phyloP scores from a whole-genome alignment of 163 green algal species.

The Scenedesmus sp. region DNA sequence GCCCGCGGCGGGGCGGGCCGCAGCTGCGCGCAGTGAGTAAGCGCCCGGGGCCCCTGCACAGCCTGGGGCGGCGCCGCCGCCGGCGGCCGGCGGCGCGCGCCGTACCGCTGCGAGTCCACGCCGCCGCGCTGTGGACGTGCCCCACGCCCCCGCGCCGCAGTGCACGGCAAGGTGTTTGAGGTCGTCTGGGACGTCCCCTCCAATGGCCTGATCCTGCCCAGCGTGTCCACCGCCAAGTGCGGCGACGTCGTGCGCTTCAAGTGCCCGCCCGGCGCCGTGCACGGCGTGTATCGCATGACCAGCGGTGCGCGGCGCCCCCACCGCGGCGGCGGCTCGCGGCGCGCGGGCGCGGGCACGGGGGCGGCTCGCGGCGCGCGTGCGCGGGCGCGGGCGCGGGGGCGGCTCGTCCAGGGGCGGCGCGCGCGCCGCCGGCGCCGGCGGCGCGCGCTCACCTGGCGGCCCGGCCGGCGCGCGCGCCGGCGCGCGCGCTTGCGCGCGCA shows the following conservation, averaged over 20 bases:
- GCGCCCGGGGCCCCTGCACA: no score
- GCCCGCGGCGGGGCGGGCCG: no score
- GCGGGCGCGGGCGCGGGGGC: no score
- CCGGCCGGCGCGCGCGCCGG: no score
- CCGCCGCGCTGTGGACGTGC: no score
- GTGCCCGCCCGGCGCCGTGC: conserved; percentile 6
- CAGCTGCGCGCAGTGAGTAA: no score
- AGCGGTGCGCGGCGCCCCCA: not conserved
- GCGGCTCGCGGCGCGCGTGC: not conserved
- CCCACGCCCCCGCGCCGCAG: not conserved
- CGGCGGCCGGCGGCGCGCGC: no score
- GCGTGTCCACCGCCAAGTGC: conserved; percentile 42
- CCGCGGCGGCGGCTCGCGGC: not conserved
- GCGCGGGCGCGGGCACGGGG: not conserved
- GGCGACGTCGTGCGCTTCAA: conserved; percentile 31
- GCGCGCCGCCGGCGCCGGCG: no score
- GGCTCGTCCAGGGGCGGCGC: no score
- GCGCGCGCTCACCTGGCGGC: no score
- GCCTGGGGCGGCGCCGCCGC: no score
- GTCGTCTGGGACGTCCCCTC: conserved; percentile 18
- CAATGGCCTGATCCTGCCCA: conserved; percentile 28
- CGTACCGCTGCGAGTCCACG: no score
- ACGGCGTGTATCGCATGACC: conserved; percentile 33
- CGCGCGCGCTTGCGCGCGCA: conserved; percentile 2
- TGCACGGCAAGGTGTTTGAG: conserved; percentile 33